These are phyloP conservation scores for Singerocomus rubriflavus DNA, from an alignment of 1,284 basidiomycete genomes.

Conservation along the genomic window DNA sequence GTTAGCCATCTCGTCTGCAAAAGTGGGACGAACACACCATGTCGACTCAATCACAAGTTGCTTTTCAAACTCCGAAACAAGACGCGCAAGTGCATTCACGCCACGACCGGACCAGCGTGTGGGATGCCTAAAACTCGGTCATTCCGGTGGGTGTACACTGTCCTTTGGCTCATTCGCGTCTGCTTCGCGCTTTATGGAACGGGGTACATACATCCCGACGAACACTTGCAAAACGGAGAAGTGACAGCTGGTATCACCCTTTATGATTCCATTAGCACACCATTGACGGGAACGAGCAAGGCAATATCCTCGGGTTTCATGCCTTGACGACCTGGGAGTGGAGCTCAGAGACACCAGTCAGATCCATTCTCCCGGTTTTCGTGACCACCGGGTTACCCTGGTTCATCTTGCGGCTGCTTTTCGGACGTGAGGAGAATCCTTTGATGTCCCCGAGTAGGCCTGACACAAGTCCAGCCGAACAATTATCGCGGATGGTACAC, in stretches of 20 bases:
- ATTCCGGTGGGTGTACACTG: slow-evolving; percentile 20
- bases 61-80: slow-evolving; percentile 29
- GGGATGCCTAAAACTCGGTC: slow-evolving; percentile 9
- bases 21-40: slow-evolving; percentile 27
- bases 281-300: slow-evolving; percentile 22
- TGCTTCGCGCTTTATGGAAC: slow-evolving; percentile 35
- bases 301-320: slow-evolving; percentile 30
- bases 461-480: slow-evolving; percentile 18
- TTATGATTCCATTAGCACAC: not conserved
- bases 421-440: slow-evolving; percentile 25
- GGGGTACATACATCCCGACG: slow-evolving; percentile 43
- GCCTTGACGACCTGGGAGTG: slow-evolving; percentile 39
- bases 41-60: slow-evolving; percentile 11
- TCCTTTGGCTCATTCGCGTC: slow-evolving; percentile 32
- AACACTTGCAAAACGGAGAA: slow-evolving; percentile 43
- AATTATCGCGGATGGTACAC: not conserved
- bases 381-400: slow-evolving; percentile 37
- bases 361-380: slow-evolving; percentile 36
- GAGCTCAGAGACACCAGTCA: slow-evolving; percentile 33
- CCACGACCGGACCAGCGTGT: not conserved
- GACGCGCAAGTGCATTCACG: not conserved
- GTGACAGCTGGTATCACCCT: slow-evolving; percentile 35
- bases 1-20: slow-evolving; percentile 16
- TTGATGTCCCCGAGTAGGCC: not conserved
- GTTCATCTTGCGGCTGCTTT: slow-evolving; percentile 15